phyloP scores from a whole-genome alignment of 2,329 filamentous ascomycete genomes.

The Chaetomiaceae sp. region DNA sequence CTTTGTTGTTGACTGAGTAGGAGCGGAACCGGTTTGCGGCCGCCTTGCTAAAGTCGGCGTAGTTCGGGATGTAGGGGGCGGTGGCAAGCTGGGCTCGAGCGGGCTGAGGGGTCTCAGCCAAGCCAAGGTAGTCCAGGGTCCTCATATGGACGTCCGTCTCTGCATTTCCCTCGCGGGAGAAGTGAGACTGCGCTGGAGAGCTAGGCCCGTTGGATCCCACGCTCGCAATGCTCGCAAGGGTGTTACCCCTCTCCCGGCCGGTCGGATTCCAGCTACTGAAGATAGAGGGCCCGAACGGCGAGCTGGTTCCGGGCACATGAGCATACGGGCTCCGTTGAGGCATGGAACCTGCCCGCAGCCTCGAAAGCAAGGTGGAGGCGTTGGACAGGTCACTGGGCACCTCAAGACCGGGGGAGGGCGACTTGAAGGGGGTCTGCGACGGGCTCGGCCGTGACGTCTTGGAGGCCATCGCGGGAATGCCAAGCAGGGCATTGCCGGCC shows the following conservation, averaged over 20 bases:
- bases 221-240: slow-evolving; percentile 76
- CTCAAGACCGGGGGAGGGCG: slow-evolving; percentile 54
- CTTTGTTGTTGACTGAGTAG: slow-evolving; percentile 97
- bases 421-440: slow-evolving; percentile 81
- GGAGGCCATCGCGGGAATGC: slow-evolving; percentile 55
- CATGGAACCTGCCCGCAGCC: slow-evolving; percentile 88
- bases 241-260: slow-evolving; percentile 77
- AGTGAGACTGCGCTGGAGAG: slow-evolving; percentile 81
- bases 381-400: slow-evolving; percentile 44
- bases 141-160: slow-evolving; percentile 85
- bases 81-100: slow-evolving; percentile 68
- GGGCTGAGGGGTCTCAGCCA: slow-evolving; percentile 89
- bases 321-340: slow-evolving; percentile 74
- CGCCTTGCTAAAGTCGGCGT: slow-evolving; percentile 72
- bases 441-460: slow-evolving; percentile 83
- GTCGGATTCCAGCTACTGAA: slow-evolving; percentile 81
- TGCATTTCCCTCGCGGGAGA: slow-evolving; percentile 76
- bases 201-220: slow-evolving; percentile 86
- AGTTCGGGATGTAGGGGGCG: slow-evolving; percentile 64
- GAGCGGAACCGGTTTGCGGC: slow-evolving; percentile 87
- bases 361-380: slow-evolving; percentile 73
- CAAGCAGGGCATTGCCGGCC: slow-evolving; percentile 55
- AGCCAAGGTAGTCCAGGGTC: slow-evolving; percentile 90
- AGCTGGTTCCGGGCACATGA: slow-evolving; percentile 47
- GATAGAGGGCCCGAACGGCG: slow-evolving; percentile 82